Evolutionary conservation across 352 stramenopile genomes (phyloP).

Genomic region (Phytophthora colocasiae): DNA sequence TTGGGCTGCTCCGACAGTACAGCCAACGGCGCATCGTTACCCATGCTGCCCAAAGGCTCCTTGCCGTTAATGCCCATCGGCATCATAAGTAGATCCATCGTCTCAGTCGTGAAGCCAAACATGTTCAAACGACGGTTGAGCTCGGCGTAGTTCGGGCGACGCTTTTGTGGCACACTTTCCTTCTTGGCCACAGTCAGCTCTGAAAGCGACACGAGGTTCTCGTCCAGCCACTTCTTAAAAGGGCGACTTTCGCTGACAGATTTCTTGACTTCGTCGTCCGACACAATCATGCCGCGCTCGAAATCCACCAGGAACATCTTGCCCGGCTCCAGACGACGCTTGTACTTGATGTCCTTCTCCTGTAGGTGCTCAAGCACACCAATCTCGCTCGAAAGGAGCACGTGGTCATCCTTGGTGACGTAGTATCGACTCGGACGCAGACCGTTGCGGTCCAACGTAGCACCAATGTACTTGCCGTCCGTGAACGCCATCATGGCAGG

Average conservation of each 20-base stretch:
- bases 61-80: slow-evolving; percentile 95
- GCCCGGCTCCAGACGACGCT: slow-evolving; percentile 95
- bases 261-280: slow-evolving; percentile 96
- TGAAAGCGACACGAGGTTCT: slow-evolving; percentile 91
- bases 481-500: slow-evolving; percentile 99
- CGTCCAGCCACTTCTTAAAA: slow-evolving; percentile 94
- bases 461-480: slow-evolving; percentile 95
- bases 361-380: slow-evolving; percentile 93
- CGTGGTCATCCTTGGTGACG: slow-evolving; percentile 96
- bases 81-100: slow-evolving; percentile 95
- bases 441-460: slow-evolving; percentile 97
- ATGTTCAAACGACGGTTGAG: slow-evolving; percentile 94
- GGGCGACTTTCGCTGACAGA: slow-evolving; percentile 86
- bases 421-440: slow-evolving; percentile 96
- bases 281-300: slow-evolving; percentile 93
- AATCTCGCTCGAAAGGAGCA: slow-evolving; percentile 96
- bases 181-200: slow-evolving; percentile 55
- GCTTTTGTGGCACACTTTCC: slow-evolving; percentile 26
- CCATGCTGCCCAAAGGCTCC: slow-evolving; percentile 95
- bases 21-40: slow-evolving; percentile 95
- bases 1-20: slow-evolving; percentile 95
- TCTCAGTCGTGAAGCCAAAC: slow-evolving; percentile 96
- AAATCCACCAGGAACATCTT: slow-evolving; percentile 99
- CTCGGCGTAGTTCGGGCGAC: slow-evolving; percentile 56
- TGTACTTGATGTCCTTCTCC: slow-evolving; percentile 93